Evolutionary conservation across 805 yeast genomes (phyloP), one percentile per base, ranked within the genome.

Genomic region (Yamadazyma kitorensis): DNA sequence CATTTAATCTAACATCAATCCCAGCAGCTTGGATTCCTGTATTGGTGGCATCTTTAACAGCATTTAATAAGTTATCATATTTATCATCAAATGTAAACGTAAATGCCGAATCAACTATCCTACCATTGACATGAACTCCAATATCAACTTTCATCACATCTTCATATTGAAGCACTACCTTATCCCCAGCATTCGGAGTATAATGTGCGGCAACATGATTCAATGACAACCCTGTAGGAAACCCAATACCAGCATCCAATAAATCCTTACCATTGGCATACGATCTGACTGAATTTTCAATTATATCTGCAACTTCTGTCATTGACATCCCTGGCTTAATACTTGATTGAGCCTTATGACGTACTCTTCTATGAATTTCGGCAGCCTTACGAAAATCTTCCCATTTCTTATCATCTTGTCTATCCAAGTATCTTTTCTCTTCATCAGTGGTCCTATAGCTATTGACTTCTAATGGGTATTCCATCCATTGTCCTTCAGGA

Each of bases 141-240:
- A 91, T 78, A 57, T 93, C 98, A 24, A 93, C 91, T 65, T 93
- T 93, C 86, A 93, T 78, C 29, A 93, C 96, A 59, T 93, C 98
- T 41, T 86, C 95, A 50, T 87, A 78, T 41, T 74, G 68, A 47
- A 93, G 67, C 2, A 84, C 83, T 5, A 86, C 74, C 51, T 79
- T 86, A 58, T 93, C 98, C 9, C 96, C 96, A 4, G 91, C 82
- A 63, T 93, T 93, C 10, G 98, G 98, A 0, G 98, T 91, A 62
- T 88, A 93, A 58, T 93, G 99, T 0, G 98, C 98, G 17, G 99
- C 99, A 54, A 87, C 82, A 54, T 88, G 85, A 62, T 93, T 93
- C 44, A 91, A 61, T 1, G 96, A 86, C 24, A 93, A 74, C 39
- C 99, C 99, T n/a, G 97, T 88, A 32, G 99, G 99, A 73, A 93